Evolutionary conservation across 2,329 filamentous ascomycete genomes (phyloP), one percentile per base, ranked within the genome.

Genomic region (Emmonsia crescens): DNA sequence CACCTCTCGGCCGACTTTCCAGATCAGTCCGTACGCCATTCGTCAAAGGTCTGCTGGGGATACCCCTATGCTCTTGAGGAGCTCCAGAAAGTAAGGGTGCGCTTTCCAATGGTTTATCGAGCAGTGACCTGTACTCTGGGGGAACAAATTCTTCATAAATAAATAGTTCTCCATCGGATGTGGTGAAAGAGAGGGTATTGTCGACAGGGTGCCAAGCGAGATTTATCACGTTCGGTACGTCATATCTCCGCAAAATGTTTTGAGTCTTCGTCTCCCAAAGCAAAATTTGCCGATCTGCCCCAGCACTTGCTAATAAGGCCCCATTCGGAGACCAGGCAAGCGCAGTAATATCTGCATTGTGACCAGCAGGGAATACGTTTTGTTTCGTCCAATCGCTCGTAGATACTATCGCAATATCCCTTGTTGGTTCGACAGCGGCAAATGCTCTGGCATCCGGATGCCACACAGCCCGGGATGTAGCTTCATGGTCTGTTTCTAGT

Each of bases 261-360:
- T 96, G 93, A 1, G 89, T 90, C 73, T 88, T 91, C 1, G 89
- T 88, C 70, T 96, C 91, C 94, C 95, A 99, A 2, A 99, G 78
- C 55, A 79, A 63, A 52, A 79, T 72, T 63, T 76, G 70, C 24
- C 82, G 77, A 64, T 79, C 76, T 40, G 79, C 75, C n/a, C 79
- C 80, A 4, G 82, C 80, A 21, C 80, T 83, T 19, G 86, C 91
- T 27, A 99, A 80, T 69, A 99, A 80, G 1, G 92, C 89, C 46
- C 94, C 94, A 71, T 99, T 99, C 1, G 91, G 91, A 16, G 93
- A 96, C 94, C 94, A 99, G 42, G 89, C 86, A 42, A 95, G 77
- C 2, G 92, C 89, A 0, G 91, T 96, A 62, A 99, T 87, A 66
- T 95, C 89, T 21, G 87, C 87, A 49, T 85, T 85, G 71, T 97